Base-by-base conservation (phyloP, 2,329 filamentous ascomycete species). In the Aspergillus sp. region DNA sequence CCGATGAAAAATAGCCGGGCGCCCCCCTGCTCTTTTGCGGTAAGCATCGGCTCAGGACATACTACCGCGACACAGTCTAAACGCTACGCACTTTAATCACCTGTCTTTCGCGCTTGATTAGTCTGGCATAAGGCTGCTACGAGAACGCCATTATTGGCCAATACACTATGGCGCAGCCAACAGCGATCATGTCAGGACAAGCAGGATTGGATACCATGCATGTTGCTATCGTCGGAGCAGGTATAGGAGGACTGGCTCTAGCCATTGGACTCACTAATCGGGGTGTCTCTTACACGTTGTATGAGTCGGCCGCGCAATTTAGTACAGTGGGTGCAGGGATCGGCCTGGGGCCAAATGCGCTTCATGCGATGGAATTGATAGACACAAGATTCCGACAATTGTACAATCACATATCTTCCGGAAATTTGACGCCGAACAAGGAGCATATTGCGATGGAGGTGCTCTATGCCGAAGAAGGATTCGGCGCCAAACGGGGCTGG, bases 251-350 rank as follows among this genome's bases (percentile, higher is more conserved):
- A 38, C 75, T 87, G 13, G 76, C 76, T 8, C 79, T 87, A 7
- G 83, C 83, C 25, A 79, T 84, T 47, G 82, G 79, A 12, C 80
- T 87, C 28, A 66, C 72, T 59, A 70, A 79, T 61, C 76, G 79
- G 60, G 69, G 76, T 45, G 67, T 86, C 32, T 71, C 75, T 2
- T 74, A 83, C 43, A 77, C 77, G 17, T 79, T 88, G 62, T 88
- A 86, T 66, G 85, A 88, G 69, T 78, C 83, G 19, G 84, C 84
- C 0, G 56, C 76, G 0, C 74, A 75, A 13, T 88, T 87, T 63
- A 79, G 78, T 45, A 85, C 87, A 68, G 84, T 87, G 25, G 85
- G 85, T 4, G 83, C 84, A 2, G 86, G 84, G 6, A 79, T 87
- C 1, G 80, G 80, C 2, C 81, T 88, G 48, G 83, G 83, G 0